Base-by-base conservation (phyloP, 1,284 basidiomycete genomes). In the Apiotrichum mycotoxinovorans region DNA sequence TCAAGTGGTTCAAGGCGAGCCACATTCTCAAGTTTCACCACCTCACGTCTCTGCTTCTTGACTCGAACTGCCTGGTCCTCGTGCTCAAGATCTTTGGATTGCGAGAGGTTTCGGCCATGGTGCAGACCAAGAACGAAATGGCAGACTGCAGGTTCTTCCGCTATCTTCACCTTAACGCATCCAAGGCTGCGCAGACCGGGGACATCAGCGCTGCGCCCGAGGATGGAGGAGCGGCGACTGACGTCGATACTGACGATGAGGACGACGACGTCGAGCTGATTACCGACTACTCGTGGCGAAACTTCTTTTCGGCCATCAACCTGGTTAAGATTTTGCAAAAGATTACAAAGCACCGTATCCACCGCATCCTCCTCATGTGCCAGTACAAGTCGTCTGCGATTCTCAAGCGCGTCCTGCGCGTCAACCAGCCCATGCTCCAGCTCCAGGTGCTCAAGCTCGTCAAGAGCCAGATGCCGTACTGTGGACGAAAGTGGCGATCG, bases 1-100 rank as follows among this genome's bases (percentile, higher is more conserved):
- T 98, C 63, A 97, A 97, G 73, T 99, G 96, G 96, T 97, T 98
- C 83, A 98, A 98, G 77, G 89, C 89, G 34, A 96, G 92, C 51
- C 93, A 98, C 78, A 87, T 89, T 33, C 94, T 99, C 88, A 98
- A 98, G 74, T 98, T 97, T 73, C 94, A 98, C 76, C 92, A 97
- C 76, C 82, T 99, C 33, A 91, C 92, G 9, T 94, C 96, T 75
- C 83, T 94, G 26, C 80, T 99, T 11, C 85, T 98, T 49, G 96
- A 98, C 70, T 94, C 91, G 22, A 98, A 98, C 71, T 96, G 93
- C 70, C 79, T 98, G 4, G 80, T 98, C 34, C 82, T 98, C 26
- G 91, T 98, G 51, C 80, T 98, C 69, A 98, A 98, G 81, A 96
- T 98, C 87, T 98, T 98, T 77, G 93, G 94, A 14, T 77, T 98